Percentiles rank a stretch among this genome's conserved stretches.
These are phyloP conservation scores for Pseudocercospora crystallina DNA, from an alignment of 2,329 filamentous ascomycete genomes.

Conservation along the genomic window DNA sequence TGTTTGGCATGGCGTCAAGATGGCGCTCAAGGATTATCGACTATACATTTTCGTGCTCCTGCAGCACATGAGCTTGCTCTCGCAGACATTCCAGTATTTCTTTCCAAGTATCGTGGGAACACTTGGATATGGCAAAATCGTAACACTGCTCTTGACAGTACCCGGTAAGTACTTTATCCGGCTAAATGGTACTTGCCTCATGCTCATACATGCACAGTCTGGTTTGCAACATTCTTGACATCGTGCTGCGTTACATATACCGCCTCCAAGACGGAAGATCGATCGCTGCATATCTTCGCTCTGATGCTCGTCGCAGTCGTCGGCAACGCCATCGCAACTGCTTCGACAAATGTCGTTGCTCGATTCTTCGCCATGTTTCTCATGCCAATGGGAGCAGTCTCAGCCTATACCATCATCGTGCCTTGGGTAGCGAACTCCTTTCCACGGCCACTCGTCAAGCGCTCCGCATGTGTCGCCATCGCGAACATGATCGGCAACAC, in stretches of 20 bases:
- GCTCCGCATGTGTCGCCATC: conserved; percentile 79
- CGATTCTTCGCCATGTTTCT: conserved; percentile 65
- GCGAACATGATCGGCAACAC: conserved; percentile 44
- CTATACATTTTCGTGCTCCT: conserved; percentile 57
- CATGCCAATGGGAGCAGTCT: conserved; percentile 38
- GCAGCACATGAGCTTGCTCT: conserved; percentile 54
- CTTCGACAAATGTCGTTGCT: conserved; percentile 50
- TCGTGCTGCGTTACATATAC: conserved; percentile 57
- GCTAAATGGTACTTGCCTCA: neutral
- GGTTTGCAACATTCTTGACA: conserved; percentile 57
- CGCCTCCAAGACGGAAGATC: conserved; percentile 54
- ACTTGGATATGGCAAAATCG: conserved; percentile 56
- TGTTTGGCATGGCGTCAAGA: conserved; percentile 48
- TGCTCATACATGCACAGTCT: conserved; percentile 45
- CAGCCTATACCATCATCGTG: conserved; percentile 34
- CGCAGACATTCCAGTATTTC: conserved; percentile 63
- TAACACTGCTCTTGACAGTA: conserved; percentile 58
- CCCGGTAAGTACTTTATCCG: neutral
- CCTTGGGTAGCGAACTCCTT: conserved; percentile 27
- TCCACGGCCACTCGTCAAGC: conserved; percentile 61
- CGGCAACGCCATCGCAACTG: conserved; percentile 58
- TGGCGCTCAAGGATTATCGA: conserved; percentile 51
- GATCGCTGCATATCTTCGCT: conserved; percentile 57
- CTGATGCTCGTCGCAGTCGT: conserved; percentile 54
- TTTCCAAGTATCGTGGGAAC: conserved; percentile 65